Evolutionary conservation across 106 monocot genomes (phyloP).

Genomic region (Acorus gramineus): DNA sequence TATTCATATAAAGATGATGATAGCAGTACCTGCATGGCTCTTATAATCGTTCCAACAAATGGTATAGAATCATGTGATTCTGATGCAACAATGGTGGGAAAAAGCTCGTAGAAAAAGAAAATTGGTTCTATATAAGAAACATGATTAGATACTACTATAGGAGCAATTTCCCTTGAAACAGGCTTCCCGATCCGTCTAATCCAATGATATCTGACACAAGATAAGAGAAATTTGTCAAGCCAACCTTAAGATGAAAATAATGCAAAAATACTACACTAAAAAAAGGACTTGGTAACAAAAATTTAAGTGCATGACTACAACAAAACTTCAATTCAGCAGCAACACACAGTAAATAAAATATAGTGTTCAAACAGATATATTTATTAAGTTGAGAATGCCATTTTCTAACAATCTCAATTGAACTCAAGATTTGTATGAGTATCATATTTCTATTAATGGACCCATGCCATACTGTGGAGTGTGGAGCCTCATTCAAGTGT

Average conservation of each 20-base stretch:
- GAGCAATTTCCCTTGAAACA: conserved; percentile 65
- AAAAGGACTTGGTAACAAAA: background rate
- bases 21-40: conserved; percentile 87
- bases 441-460: no score
- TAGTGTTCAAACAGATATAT: no score
- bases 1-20: background rate
- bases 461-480: no score
- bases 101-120: conserved; percentile 92
- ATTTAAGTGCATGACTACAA: no score
- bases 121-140: conserved; percentile 92
- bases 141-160: conserved; percentile 93
- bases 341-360: no score
- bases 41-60: conserved; percentile 92
- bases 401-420: no score
- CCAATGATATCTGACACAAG: conserved; percentile 72
- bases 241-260: background rate
- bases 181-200: conserved; percentile 71
- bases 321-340: no score
- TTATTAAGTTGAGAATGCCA: no score
- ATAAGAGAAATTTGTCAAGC: conserved; percentile 4
- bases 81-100: conserved; percentile 89
- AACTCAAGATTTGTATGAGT: no score
- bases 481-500: no score
- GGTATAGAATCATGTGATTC: conserved; percentile 89
- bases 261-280: background rate